phyloP scores from a whole-genome alignment of 176 grass and related monocot genomes.

The Sorghum bicolor region Sorghum_bicolor_NCBIv3 NC_012872.2:64204501-64205000 shows the following conservation, averaged over 20 bases:
- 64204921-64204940: background rate
- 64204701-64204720: background rate
- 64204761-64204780: background rate
- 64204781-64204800: background rate
- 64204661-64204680: background rate
- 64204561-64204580: background rate
- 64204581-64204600: background rate
- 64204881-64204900: background rate
- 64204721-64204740: background rate
- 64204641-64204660: background rate
- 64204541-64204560: background rate
- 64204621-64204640: too few relatives aligned
- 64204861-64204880: background rate
- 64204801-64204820: background rate
- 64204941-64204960: background rate
- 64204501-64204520: conserved; percentile 1
- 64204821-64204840: background rate
- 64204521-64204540: conserved; percentile 12
- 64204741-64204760: too few relatives aligned
- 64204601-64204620: background rate
- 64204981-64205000: background rate
- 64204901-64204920: background rate
- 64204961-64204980: background rate
- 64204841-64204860: background rate
- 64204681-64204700: background rate